Evolutionary conservation across 805 yeast species (phyloP), one percentile per base, ranked within the genome.

Genomic region (Maudiozyma serrabonitensis): DNA sequence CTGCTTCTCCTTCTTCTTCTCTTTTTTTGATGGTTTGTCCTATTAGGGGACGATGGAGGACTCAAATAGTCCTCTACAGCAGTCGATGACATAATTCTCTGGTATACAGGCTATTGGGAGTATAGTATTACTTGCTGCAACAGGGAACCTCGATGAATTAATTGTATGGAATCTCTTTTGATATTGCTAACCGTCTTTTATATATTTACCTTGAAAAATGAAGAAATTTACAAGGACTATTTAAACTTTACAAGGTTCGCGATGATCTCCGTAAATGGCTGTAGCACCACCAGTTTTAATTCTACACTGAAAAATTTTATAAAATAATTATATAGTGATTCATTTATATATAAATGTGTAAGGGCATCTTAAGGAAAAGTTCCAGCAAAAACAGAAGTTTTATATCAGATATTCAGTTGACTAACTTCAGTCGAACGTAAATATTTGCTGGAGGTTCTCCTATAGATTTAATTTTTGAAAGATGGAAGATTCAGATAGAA

Each of bases 1-100:
- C 56, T 52, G 13, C 49, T 43, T 15, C 47, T 38, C 6, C 40
- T 35, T 32, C 16, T 23, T 21, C n/a, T 18, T 18, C 18, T 16
- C 40, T 37, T 37, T 18, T 15, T 39, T n/a, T 35, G n/a, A 18
- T 13, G 25, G 9, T n/a, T 43, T 43, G 35, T 18, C 28, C n/a
- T 45, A 21, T n/a, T 12, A 13, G 46, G 16, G 28, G 41, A 18
- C 12, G 43, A 41, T 23, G 45, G 45, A 13, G 37, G 26, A 15
- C 32, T 26, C 25, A 42, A 18, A n/a, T 15, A 16, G 37, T 42
- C 37, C 15, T 28, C 37, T 16, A 28, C 28, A 16, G 25, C 37
- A 8, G 35, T 16, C 6, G 23, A 13, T 5, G 26, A 15, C 45
- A 42, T 42, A n/a, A 9, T 41, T 25, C 25, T 19, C 9, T 15